These are phyloP conservation scores for Exophiala aquamarina DNA, from an alignment of 2,329 filamentous ascomycete species.

Conservation along the genomic window DNA sequence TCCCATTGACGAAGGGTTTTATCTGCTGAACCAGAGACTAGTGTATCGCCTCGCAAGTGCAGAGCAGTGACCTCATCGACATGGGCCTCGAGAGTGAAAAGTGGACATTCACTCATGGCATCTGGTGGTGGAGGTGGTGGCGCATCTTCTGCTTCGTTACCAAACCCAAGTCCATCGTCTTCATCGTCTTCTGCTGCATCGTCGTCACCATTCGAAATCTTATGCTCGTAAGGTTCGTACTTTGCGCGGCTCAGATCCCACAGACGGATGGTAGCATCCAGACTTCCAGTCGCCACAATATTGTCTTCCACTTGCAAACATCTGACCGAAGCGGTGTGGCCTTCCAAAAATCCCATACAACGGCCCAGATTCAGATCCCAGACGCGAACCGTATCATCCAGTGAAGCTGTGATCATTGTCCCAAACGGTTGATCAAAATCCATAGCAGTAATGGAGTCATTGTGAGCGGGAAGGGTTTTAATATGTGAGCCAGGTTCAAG, in stretches of 20 bases:
- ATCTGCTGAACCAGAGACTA: conserved; percentile 94
- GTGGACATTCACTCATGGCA: conserved; percentile 82
- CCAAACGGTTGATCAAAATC: conserved; percentile 99
- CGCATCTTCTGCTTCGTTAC: conserved; percentile 68
- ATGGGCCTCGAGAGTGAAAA: conserved; percentile 87
- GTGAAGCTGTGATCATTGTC: conserved; percentile 84
- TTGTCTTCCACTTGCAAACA: conserved; percentile 94
- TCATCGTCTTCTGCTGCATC: conserved; percentile 47
- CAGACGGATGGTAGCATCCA: conserved; percentile 89
- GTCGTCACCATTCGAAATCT: conserved; percentile 45
- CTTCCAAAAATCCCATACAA: conserved; percentile 88
- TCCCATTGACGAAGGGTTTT: conserved; percentile 99
- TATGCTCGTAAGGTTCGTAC: conserved; percentile 69
- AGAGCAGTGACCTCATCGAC: conserved; percentile 93
- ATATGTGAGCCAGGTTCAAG: conserved; percentile 87
- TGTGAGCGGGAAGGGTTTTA: conserved; percentile 83
- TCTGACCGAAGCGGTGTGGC: conserved; percentile 90
- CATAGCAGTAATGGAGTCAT: conserved; percentile 81
- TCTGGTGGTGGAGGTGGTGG: conserved; percentile 67
- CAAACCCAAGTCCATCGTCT: conserved; percentile 69
- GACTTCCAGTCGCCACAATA: conserved; percentile 88
- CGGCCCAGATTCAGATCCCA: conserved; percentile 95
- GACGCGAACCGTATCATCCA: conserved; percentile 91
- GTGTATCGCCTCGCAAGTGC: conserved; percentile 82
- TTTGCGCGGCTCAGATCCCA: conserved; percentile 93